These are phyloP conservation scores for Peniophora sp. DNA, from an alignment of 1,284 basidiomycete genomes.

Conservation along the genomic window DNA sequence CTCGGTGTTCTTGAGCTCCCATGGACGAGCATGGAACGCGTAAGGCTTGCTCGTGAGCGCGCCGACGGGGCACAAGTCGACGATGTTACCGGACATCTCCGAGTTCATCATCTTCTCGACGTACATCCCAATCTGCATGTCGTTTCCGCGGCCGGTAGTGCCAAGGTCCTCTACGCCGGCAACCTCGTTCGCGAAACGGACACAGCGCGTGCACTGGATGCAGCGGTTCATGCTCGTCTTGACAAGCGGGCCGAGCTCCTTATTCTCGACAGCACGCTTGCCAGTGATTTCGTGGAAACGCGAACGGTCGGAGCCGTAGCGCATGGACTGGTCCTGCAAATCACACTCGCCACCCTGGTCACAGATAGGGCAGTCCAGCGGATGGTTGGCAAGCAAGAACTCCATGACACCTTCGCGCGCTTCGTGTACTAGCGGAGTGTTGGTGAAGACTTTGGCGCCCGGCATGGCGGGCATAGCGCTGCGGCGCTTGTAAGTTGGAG, in stretches of 20 bases:
- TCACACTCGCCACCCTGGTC: conserved; percentile 99
- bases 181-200: conserved; percentile 98
- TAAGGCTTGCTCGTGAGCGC: conserved; percentile 98
- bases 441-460: conserved; percentile 93
- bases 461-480: conserved; percentile 99
- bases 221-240: conserved; percentile 99
- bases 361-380: conserved; percentile 97
- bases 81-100: conserved; percentile 94
- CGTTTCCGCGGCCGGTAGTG: conserved; percentile 95
- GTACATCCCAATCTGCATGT: conserved; percentile 98
- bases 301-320: conserved; percentile 94
- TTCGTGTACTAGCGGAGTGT: conserved; percentile 92
- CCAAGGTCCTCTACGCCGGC: conserved; percentile 98
- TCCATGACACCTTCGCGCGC: conserved; percentile 98
- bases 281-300: conserved; percentile 98
- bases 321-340: conserved; percentile 99
- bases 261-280: conserved; percentile 98
- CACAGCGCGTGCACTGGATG: conserved; percentile 99
- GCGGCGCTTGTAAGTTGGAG: conserved; percentile 3
- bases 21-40: conserved; percentile 93
- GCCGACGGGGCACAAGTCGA: conserved; percentile 97
- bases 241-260: conserved; percentile 95
- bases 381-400: conserved; percentile 95
- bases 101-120: conserved; percentile 97
- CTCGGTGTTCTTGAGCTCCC: conserved; percentile 99